A percentile compares a stretch with the other conserved stretches of the same genome.
These are phyloP conservation scores for Colletotrichum navitas DNA, from an alignment of 2,329 filamentous ascomycete species.

Conservation along the genomic window DNA sequence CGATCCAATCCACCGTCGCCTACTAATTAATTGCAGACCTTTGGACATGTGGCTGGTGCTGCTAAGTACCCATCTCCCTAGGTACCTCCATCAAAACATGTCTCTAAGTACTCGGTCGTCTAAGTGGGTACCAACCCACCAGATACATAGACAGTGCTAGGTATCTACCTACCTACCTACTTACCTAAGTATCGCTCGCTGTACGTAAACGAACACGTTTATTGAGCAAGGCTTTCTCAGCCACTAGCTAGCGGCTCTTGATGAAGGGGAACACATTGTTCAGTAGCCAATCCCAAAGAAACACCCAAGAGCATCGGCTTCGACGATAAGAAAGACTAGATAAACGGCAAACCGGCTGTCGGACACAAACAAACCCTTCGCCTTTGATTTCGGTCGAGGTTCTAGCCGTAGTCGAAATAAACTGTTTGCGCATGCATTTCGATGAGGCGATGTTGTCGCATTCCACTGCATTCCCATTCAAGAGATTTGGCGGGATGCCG, in stretches of 20 bases:
- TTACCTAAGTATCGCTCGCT: no score
- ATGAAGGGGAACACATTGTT: not conserved
- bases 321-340: not conserved
- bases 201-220: no score
- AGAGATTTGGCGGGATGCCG: not conserved
- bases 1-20: slow-evolving; percentile 21
- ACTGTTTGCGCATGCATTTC: slow-evolving; percentile 1
- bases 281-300: not conserved
- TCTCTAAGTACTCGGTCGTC: no score
- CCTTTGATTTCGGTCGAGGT: not conserved
- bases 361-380: not conserved
- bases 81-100: no score
- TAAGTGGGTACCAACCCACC: no score
- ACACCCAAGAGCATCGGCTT: not conserved
- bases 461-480: not conserved
- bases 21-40: not conserved
- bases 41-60: slow-evolving; percentile 24
- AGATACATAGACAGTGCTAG: not conserved
- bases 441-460: not conserved
- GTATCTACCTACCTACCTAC: not conserved
- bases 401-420: not conserved
- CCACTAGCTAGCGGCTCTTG: not conserved
- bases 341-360: not conserved
- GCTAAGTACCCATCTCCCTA: not conserved
- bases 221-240: not conserved